Base-by-base conservation (phyloP, 2,329 filamentous ascomycete genomes). In the Diaporthe ampelina region DNA sequence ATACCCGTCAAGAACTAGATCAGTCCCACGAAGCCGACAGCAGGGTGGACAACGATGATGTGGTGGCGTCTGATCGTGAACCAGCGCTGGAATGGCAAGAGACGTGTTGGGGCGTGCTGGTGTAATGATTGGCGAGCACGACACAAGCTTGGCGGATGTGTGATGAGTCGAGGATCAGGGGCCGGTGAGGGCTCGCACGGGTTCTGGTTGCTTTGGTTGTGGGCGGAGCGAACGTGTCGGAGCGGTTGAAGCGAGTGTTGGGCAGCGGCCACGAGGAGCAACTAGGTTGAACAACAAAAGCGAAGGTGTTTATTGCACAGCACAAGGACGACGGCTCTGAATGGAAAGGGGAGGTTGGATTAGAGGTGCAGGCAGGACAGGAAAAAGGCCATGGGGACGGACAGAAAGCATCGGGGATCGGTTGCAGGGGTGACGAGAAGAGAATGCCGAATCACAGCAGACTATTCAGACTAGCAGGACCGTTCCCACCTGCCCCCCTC, bases 391-490 rank as follows among this genome's bases (percentile, higher is more conserved):
- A 59, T 48, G 56, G 29, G 32, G 52, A 63, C 50, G 29, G 45
- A 17, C 59, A 65, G 54, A 73, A 73, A 65, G 73, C 63, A 73
- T 67, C 63, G 58, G 48, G 69, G 61, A 75, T 73, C 70, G 70
- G 73, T 73, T 75, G 69, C 73, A 75, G 67, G 73, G 73, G 65
- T 73, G 50, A 65, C 45, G 45, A 57, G 32, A 54, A 52, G 37
- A 58, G 56, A 67, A 68, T 58, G 68, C 54, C 73, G 52, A 73
- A 75, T 70, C 70, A 73, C 24, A 63, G 61, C 73, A 69, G 70
- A 68, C 63, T 8, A 24, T 52, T 24, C 43, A 37, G 63, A 68
- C 63, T 68, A 68, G 63, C 48, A 68, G n/a, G 45, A 24, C 63
- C 63, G 45, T 67, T 67, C 45, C 63, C 45, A 52, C 63, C 63